phyloP scores from a whole-genome alignment of 495 filamentous ascomycete species.

The Penicillium canescens region DNA sequence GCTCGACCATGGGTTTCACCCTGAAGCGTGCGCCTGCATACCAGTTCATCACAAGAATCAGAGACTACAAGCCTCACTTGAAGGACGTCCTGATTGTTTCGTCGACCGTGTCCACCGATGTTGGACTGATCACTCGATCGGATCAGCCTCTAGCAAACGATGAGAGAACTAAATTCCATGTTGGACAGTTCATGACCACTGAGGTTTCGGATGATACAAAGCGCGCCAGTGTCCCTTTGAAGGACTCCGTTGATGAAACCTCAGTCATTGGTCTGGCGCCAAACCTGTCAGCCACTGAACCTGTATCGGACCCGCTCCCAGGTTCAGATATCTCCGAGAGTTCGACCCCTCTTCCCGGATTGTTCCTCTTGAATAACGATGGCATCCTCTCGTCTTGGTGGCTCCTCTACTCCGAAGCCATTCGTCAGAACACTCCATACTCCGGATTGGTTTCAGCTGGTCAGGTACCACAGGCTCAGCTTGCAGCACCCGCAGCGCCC shows the following conservation, averaged over 20 bases:
- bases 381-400: constrained; percentile 87
- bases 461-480: constrained; percentile 26
- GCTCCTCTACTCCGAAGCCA: constrained; percentile 84
- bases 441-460: constrained; percentile 59
- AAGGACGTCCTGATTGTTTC: constrained; percentile 78
- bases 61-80: constrained; percentile 75
- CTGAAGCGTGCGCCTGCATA: constrained; percentile 64
- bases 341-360: constrained; percentile 81
- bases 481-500: constrained; percentile 22
- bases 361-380: constrained; percentile 87
- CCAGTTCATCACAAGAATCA: constrained; percentile 72
- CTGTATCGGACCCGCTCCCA: constrained; percentile 73
- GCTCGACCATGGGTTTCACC: constrained; percentile 61
- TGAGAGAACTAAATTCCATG: constrained; percentile 58
- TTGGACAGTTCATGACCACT: constrained; percentile 70
- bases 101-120: constrained; percentile 74
- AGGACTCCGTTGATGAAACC: constrained; percentile 69
- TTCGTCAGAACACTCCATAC: constrained; percentile 71
- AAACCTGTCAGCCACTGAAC: constrained; percentile 80
- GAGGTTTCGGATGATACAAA: constrained; percentile 73
- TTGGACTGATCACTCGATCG: constrained; percentile 75
- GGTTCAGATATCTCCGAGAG: constrained; percentile 70
- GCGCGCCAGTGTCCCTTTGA: constrained; percentile 75
- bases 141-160: constrained; percentile 62
- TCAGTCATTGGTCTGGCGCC: constrained; percentile 77